Conservation (phyloP, 164 flowering plant species). For the Umbilicus rupestris region DNA sequence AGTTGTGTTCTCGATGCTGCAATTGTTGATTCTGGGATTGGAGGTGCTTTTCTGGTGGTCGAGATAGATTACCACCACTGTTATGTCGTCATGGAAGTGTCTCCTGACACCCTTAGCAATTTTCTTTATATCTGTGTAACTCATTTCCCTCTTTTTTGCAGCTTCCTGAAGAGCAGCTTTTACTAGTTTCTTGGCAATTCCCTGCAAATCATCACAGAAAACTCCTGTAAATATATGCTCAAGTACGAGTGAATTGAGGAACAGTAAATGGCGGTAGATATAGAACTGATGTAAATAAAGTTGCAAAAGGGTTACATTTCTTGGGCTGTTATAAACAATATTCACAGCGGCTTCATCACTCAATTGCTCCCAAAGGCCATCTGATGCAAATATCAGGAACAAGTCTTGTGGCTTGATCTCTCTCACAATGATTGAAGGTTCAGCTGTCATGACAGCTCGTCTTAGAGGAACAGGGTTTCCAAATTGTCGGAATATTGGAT, state of each 20-base stretch:
- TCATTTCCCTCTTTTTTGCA: constrained; percentile 57
- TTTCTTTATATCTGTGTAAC: constrained; percentile 45
- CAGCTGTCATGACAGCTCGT: constrained; percentile 12
- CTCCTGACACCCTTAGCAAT: constrained; percentile 48
- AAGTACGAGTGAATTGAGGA: background rate
- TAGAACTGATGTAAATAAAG: background rate
- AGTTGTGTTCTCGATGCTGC: constrained; percentile 19
- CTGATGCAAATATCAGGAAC: constrained; percentile 13
- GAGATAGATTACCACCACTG: constrained; percentile 53
- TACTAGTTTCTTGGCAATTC: constrained; percentile 60
- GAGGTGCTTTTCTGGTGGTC: constrained; percentile 32
- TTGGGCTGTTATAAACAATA: constrained; percentile 2
- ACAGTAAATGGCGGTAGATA: background rate
- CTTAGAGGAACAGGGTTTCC: constrained; percentile 10
- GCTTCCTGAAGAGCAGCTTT: constrained; percentile 50
- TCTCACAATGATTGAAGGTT: constrained; percentile 10
- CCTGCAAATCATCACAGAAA: constrained; percentile 25
- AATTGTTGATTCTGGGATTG: constrained; percentile 12
- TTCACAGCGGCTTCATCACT: constrained; percentile 10
- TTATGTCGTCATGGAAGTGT: constrained; percentile 57
- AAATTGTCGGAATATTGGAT: constrained; percentile 10
- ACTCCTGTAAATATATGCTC: background rate
- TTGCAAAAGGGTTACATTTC: background rate
- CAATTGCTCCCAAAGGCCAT: constrained; percentile 14
- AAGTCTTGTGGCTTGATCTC: constrained; percentile 11